Percentiles rank a stretch among this genome's conserved stretches.
These are phyloP conservation scores for Cochliopodium minus DNA, from an alignment of 208 protist species.

Conservation along the genomic window DNA sequence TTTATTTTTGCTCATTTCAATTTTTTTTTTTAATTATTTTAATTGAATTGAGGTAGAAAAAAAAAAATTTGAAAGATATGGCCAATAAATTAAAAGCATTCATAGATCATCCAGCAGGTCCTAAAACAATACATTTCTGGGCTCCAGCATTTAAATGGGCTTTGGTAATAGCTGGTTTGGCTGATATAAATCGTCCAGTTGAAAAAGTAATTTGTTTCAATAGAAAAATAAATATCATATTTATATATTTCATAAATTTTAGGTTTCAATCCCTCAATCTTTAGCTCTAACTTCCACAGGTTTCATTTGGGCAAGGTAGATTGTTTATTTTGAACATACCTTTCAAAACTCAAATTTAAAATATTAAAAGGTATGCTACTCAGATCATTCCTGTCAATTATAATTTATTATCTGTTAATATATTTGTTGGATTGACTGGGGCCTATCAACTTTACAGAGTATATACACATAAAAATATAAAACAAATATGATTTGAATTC, in stretches of 20 bases:
- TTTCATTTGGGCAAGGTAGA: constrained; percentile 7
- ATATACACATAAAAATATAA: no score
- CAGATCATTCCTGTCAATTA: constrained; percentile 14
- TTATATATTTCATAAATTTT: no score
- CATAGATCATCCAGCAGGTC: constrained; percentile 1
- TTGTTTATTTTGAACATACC: no score
- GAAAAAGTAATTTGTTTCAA: no score
- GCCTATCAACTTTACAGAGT: constrained; percentile 9
- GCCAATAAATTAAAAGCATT: no score
- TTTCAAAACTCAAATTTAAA: no score
- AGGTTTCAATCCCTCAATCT: constrained; percentile 1
- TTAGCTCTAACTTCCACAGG: background rate
- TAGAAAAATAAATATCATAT: no score
- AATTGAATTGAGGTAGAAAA: no score
- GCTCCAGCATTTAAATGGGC: background rate
- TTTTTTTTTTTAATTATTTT: no score
- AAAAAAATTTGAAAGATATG: no score
- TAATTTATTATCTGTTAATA: constrained; percentile 10
- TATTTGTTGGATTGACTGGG: constrained; percentile 10
- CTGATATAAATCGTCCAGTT: background rate
- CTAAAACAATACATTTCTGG: background rate
- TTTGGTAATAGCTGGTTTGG: background rate
- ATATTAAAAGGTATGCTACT: constrained; percentile 13
- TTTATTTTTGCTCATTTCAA: no score
- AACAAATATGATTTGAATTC: no score